Percentiles rank a stretch among this genome's conserved stretches.
These are phyloP conservation scores for Calonectria fujianensis DNA, from an alignment of 2,329 filamentous ascomycete species.

Conservation along the genomic window DNA sequence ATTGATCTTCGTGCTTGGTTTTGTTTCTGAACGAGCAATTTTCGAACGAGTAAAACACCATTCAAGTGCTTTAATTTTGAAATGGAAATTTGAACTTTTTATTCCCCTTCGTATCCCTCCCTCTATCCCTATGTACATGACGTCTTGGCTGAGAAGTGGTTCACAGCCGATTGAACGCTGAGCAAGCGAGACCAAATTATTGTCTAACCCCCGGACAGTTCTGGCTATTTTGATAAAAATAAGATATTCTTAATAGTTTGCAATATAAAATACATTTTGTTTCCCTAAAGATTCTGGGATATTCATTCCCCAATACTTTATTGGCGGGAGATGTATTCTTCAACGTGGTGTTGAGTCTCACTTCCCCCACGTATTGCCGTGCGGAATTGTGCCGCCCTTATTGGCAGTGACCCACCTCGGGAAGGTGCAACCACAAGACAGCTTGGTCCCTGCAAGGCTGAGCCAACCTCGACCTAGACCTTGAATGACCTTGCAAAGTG, in stretches of 20 bases:
- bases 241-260: neutral
- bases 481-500: slow-evolving; percentile 23
- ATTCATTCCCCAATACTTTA: neutral
- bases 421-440: slow-evolving; percentile 7
- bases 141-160: neutral
- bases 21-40: neutral
- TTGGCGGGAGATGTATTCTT: neutral
- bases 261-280: neutral
- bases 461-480: slow-evolving; percentile 24
- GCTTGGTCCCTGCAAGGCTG: slow-evolving; percentile 29
- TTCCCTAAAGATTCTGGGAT: neutral
- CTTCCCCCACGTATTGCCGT: slow-evolving; percentile 13
- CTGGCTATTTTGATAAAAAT: neutral
- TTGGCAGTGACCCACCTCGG: slow-evolving; percentile 18
- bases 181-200: neutral
- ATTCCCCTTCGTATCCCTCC: neutral
- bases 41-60: neutral
- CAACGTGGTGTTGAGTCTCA: neutral
- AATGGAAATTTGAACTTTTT: neutral
- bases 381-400: slow-evolving; percentile 39
- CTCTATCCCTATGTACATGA: neutral
- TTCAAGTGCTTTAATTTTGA: neutral
- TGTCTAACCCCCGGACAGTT: neutral
- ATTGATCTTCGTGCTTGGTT: neutral
- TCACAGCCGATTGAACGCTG: neutral